Evolutionary conservation across 2,329 filamentous ascomycete species (phyloP), one percentile per base, ranked within the genome.

Genomic region (Delphinella strobiligena): DNA sequence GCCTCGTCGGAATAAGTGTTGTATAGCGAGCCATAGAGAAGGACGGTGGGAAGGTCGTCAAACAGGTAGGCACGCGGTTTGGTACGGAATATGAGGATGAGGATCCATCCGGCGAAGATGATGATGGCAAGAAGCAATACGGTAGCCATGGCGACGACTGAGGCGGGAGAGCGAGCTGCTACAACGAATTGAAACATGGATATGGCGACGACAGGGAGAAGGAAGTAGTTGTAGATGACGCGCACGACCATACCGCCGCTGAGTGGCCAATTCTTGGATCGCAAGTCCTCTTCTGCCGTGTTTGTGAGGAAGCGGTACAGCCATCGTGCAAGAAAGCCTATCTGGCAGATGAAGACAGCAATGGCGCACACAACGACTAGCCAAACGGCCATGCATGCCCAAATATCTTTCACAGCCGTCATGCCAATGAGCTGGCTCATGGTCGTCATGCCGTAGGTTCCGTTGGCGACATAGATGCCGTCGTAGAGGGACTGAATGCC

Each of bases 1-100:
- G 87, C 86, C 56, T 89, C 83, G 58, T 98, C 91, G 17, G 84
- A 91, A 59, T 93, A 96, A 0, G 91, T 98, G 62, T 98, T 98
- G 55, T 98, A 98, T 5, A 98, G 68, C 4, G 91, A 86, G 0
- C 91, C 91, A 51, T 94, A 96, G 1, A 86, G 72, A 2, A 98
- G 69, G 7, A 96, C 78, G 0, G 86, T 95, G 5, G 86, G 78
- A 36, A 98, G 69, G 53, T 96, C 87, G 60, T 98, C 91, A 57
- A 95, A 98, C 8, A 98, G 70, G 49, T 86, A 82, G 2, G 86
- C 82, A 45, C 87, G 80, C 4, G 88, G 88, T 47, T 82, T 79
- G 1, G 85, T 91, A 17, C 70, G 76, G 41, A 81, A 77, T 51
- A 96, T 89, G 37, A 93, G 69, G 53, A 76, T 77, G 35, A 94